A percentile compares a stretch with the other conserved stretches of the same genome.
These are phyloP conservation scores for Penicillium olsonii DNA, from an alignment of 2,329 filamentous ascomycete genomes.

Conservation along the genomic window DNA sequence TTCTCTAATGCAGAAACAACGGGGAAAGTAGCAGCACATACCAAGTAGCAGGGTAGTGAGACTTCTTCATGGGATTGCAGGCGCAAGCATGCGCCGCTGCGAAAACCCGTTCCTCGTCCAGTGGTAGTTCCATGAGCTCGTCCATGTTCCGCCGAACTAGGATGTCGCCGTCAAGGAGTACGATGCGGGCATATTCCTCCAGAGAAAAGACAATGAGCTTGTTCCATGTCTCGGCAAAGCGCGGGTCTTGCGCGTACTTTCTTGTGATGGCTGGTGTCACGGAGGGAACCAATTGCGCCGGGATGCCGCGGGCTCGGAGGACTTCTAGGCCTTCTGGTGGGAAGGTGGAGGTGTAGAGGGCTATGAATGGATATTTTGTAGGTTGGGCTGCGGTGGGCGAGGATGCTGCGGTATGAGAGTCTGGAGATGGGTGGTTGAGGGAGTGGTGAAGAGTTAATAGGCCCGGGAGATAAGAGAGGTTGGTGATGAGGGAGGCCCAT, in stretches of 20 bases:
- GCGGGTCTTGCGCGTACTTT: slow-evolving; percentile 71
- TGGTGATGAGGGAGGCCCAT: slow-evolving; percentile 82
- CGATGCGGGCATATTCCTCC: slow-evolving; percentile 70
- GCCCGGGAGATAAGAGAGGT: slow-evolving; percentile 73
- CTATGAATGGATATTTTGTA: slow-evolving; percentile 69
- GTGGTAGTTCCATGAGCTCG: slow-evolving; percentile 73
- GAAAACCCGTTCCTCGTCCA: slow-evolving; percentile 66
- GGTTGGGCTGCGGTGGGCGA: slow-evolving; percentile 42
- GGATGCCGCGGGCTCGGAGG: slow-evolving; percentile 66
- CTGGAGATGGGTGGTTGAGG: slow-evolving; percentile 53
- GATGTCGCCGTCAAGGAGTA: slow-evolving; percentile 84
- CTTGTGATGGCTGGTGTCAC: slow-evolving; percentile 65
- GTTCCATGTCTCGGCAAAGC: slow-evolving; percentile 83
- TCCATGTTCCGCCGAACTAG: slow-evolving; percentile 78
- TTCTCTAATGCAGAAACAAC: neutral
- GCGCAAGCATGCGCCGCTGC: slow-evolving; percentile 78
- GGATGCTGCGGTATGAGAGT: neutral
- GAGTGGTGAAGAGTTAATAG: slow-evolving; percentile 76
- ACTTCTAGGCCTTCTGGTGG: slow-evolving; percentile 65
- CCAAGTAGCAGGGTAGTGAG: slow-evolving; percentile 74
- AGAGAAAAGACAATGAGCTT: slow-evolving; percentile 76
- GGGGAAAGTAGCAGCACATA: slow-evolving; percentile 27
- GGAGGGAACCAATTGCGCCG: slow-evolving; percentile 67
- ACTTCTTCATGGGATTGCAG: slow-evolving; percentile 75
- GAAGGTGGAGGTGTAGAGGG: slow-evolving; percentile 75